Evolutionary conservation across 495 filamentous ascomycete genomes (phyloP), one percentile per base, ranked within the genome.

Genomic region (Durotheca rogersii): DNA sequence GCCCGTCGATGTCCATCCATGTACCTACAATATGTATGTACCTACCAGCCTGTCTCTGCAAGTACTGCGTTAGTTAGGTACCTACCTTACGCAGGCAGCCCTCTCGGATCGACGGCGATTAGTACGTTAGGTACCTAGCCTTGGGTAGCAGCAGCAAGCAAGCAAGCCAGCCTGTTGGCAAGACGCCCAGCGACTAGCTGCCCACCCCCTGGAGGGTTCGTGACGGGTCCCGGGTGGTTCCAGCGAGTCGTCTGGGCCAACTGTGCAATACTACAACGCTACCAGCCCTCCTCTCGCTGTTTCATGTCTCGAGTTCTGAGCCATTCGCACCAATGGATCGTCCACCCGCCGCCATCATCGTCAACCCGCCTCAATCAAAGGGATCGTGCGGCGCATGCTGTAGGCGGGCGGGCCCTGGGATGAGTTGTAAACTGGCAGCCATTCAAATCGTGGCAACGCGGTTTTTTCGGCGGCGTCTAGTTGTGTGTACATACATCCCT

Each of bases 351-450:
- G 38, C 50, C 47, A 33, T 51, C 50, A 53, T 51, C 53, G 49
- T 39, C 21, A 30, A 53, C 43, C 51, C 42, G 12, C 41, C 41
- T 45, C 44, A 49, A 53, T 46, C 42, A 25, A 46, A 59, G 56
- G 56, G 45, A 53, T 47, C 50, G 53, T 53, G 50, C 56, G 56
- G 56, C 56, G 56, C 56, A 59, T 59, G 53, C 50, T 59, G 56
- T 59, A 53, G 56, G 45, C 45, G 44, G 56, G 56, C 56, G 56
- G 49, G 45, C 32, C 53, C n/a, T 37, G 14, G 7, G 40, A 37
- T 59, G 56, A 50, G 49, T 59, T 59, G 56, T 59, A 59, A 59
- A 48, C 30, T 31, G 15, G 38, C 44, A 53, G 56, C 56, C 56
- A 59, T 53, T 53, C 56, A 59, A 17, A 53, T 59, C 56, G 16